phyloP scores from a whole-genome alignment of 352 stramenopile genomes.

The Phytophthora pisi region DNA sequence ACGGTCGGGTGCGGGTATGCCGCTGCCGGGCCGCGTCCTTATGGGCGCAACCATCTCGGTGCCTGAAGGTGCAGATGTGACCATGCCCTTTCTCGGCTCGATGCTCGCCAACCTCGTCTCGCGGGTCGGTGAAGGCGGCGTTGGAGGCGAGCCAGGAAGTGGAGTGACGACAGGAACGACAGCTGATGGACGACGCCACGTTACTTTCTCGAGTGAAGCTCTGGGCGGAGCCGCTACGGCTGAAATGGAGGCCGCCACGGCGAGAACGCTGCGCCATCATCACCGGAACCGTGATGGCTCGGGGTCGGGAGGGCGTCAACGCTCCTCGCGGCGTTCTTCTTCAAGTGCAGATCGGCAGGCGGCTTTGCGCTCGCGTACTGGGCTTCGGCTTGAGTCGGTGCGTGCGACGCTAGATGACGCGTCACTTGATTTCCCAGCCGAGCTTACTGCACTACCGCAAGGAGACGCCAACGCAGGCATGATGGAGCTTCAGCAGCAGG shows the following conservation, averaged over 20 bases:
- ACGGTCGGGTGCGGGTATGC: constrained; percentile 2
- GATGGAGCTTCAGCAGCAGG: constrained; percentile 52
- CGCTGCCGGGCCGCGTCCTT: constrained; percentile 46
- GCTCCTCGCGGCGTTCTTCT: constrained; percentile 22
- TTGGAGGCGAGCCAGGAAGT: constrained; percentile 8
- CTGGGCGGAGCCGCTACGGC: constrained; percentile 8
- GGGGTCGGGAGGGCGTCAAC: constrained; percentile 14
- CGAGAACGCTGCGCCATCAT: constrained; percentile 30
- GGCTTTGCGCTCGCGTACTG: constrained; percentile 43
- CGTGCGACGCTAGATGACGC: constrained; percentile 50
- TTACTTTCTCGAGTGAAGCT: constrained; percentile 24
- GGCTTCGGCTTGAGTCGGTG: constrained; percentile 44
- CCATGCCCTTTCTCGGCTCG: constrained; percentile 84
- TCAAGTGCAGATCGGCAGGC: constrained; percentile 35
- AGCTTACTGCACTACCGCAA: constrained; percentile 25
- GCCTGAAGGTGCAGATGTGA: constrained; percentile 63
- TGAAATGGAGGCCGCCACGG: constrained; percentile 25
- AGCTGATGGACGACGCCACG: constrained; percentile 19
- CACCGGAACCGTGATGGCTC: constrained; percentile 34
- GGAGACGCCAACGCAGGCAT: constrained; percentile 27
- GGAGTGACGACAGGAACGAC: not conserved
- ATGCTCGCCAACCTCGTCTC: constrained; percentile 84
- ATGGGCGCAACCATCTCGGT: constrained; percentile 83
- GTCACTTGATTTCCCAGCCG: constrained; percentile 34
- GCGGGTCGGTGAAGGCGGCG: constrained; percentile 38